Percentiles rank a stretch among this genome's conserved stretches.
Conservation (phyloP, 2,329 filamentous ascomycete species). For the Diaporthe caulivora region DNA sequence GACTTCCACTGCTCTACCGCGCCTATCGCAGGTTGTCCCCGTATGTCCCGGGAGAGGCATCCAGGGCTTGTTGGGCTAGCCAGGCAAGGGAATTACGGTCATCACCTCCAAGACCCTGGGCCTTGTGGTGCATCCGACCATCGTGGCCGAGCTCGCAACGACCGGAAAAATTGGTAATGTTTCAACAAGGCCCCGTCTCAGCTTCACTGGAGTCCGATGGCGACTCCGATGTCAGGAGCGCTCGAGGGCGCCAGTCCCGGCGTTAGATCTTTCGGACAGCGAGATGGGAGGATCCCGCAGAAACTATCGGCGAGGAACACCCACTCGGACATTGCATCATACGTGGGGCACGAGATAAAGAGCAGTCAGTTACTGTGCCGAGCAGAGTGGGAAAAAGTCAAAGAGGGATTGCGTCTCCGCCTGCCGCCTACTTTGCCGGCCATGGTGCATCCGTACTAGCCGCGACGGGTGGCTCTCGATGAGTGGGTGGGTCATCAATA, state of each 20-base stretch:
- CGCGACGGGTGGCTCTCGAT: not conserved
- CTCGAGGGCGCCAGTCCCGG: not conserved
- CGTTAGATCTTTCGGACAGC: slow-evolving; percentile 36
- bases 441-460: slow-evolving; percentile 21
- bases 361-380: not conserved
- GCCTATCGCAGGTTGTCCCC: slow-evolving; percentile 28
- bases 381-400: slow-evolving; percentile 6
- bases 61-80: not conserved
- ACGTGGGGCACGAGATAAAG: slow-evolving; percentile 27
- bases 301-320: slow-evolving; percentile 23
- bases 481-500: no score
- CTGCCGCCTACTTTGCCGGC: slow-evolving; percentile 5
- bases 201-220: slow-evolving; percentile 7
- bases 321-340: slow-evolving; percentile 37
- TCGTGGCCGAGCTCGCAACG: slow-evolving; percentile 22
- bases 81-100: not conserved
- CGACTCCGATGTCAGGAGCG: slow-evolving; percentile 38
- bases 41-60: not conserved
- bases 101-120: not conserved
- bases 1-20: slow-evolving; percentile 16
- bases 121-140: slow-evolving; percentile 11
- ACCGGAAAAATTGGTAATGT: slow-evolving; percentile 24
- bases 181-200: slow-evolving; percentile 25
- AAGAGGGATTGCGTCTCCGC: slow-evolving; percentile 2
- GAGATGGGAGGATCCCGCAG: slow-evolving; percentile 26